Percentiles rank a stretch among this genome's conserved stretches.
Conservation (phyloP, 257 asterid species). For the Solanum etuberosum region DNA sequence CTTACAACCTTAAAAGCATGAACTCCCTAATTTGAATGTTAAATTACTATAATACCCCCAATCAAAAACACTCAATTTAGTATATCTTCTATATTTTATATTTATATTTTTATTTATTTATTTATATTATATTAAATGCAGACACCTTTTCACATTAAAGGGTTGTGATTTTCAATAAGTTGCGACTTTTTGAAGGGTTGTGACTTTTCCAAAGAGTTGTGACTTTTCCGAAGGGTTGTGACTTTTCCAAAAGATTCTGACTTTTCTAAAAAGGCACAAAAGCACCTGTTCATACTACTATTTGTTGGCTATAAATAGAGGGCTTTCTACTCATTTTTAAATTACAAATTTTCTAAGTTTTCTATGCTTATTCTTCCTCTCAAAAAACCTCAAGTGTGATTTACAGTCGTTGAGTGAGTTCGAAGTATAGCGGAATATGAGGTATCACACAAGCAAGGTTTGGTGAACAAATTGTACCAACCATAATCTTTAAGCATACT, state of each 20-base stretch:
- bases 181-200: neutral
- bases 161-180: too few relatives aligned
- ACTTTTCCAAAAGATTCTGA: neutral
- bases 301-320: neutral
- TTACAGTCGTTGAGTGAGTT: neutral
- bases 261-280: neutral
- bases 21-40: too few relatives aligned
- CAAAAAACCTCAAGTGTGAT: neutral
- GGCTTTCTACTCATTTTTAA: neutral
- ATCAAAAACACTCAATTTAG: too few relatives aligned
- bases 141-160: too few relatives aligned
- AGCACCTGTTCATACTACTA: neutral
- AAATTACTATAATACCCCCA: too few relatives aligned
- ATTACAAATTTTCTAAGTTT: neutral
- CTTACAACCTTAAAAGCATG: too few relatives aligned
- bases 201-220: neutral
- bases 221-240: neutral
- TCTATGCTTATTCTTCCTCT: neutral
- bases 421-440: neutral
- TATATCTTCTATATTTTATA: too few relatives aligned
- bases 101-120: too few relatives aligned
- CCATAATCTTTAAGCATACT: neutral
- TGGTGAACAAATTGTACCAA: neutral
- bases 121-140: too few relatives aligned
- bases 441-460: neutral